Evolutionary conservation across 2,329 filamentous ascomycete genomes (phyloP).

Genomic region (Grosmannia huntii): DNA sequence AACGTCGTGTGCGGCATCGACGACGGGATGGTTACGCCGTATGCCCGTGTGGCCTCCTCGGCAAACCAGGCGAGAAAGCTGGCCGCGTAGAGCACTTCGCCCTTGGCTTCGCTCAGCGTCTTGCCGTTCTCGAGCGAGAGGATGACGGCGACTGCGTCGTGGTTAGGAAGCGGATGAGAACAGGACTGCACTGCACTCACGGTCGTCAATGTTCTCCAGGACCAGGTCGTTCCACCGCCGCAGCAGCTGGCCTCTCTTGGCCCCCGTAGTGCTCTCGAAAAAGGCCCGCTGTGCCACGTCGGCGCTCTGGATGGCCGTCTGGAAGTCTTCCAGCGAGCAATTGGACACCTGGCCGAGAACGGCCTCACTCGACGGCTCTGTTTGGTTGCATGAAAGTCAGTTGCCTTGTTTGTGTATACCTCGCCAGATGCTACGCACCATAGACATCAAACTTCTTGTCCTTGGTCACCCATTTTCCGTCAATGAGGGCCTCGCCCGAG

Average conservation of each 20-base stretch:
- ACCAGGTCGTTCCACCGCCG: conserved; percentile 57
- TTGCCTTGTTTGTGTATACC: background rate
- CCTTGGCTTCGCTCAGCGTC: conserved; percentile 45
- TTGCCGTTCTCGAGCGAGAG: conserved; percentile 63
- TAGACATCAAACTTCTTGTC: conserved; percentile 7
- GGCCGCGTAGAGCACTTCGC: conserved; percentile 46
- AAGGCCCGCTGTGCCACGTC: conserved; percentile 30
- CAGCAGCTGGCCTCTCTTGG: conserved; percentile 27
- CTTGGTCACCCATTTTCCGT: conserved; percentile 6
- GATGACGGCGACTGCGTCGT: conserved; percentile 29
- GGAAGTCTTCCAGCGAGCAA: conserved; percentile 33
- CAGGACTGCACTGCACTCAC: background rate
- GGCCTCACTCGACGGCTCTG: conserved; percentile 32
- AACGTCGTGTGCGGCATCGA: conserved; percentile 46
- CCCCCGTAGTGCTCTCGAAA: conserved; percentile 37
- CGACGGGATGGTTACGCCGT: conserved; percentile 49
- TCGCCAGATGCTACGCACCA: background rate
- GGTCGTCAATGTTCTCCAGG: conserved; percentile 51
- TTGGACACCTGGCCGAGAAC: conserved; percentile 37
- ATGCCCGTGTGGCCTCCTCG: conserved; percentile 43
- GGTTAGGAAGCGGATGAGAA: background rate
- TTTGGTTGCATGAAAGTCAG: background rate
- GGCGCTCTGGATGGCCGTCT: conserved; percentile 35
- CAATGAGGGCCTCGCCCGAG: conserved; percentile 4
- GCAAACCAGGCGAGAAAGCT: conserved; percentile 51